These are phyloP conservation scores for Ploettnerulaceae sp. DNA, from an alignment of 2,329 filamentous ascomycete genomes.

Conservation along the genomic window DNA sequence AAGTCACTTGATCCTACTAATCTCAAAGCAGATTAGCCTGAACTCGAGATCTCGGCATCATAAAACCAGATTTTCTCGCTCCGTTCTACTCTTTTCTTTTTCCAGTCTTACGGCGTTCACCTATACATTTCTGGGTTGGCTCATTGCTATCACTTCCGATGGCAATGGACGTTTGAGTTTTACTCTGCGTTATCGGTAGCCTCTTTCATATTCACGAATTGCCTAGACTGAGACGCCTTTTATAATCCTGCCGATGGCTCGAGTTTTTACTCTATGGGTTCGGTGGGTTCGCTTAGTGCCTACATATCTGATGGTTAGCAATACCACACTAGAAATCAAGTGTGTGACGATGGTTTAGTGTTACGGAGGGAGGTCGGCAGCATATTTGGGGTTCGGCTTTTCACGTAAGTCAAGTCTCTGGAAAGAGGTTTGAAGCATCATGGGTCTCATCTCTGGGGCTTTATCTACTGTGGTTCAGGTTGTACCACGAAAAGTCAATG, in stretches of 20 bases:
- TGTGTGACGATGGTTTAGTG: too few species aligned
- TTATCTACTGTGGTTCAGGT: too few species aligned
- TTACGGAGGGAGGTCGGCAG: too few species aligned
- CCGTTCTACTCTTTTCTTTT: constrained; percentile 14
- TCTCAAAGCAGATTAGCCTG: constrained; percentile 7
- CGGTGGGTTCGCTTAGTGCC: constrained; percentile 32
- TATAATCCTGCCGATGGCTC: constrained; percentile 32
- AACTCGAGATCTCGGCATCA: neutral
- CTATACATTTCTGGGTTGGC: constrained; percentile 30
- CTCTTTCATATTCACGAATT: constrained; percentile 29
- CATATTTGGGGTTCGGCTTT: too few species aligned
- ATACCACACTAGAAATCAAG: too few species aligned
- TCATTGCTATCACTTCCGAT: constrained; percentile 22
- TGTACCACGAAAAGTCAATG: too few species aligned
- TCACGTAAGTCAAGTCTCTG: too few species aligned
- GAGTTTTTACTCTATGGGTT: constrained; percentile 25
- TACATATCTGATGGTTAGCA: too few species aligned
- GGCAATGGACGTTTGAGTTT: constrained; percentile 19
- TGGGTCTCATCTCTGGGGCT: too few species aligned
- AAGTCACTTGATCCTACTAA: constrained; percentile 7
- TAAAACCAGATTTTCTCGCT: constrained; percentile 7
- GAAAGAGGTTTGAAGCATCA: too few species aligned
- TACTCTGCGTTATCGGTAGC: constrained; percentile 22
- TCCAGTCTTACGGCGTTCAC: constrained; percentile 29
- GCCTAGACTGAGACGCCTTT: constrained; percentile 31